Evolutionary conservation across 139 green algal genomes (phyloP), one percentile per base, ranked within the genome.

Genomic region (Trebouxia sp.): DNA sequence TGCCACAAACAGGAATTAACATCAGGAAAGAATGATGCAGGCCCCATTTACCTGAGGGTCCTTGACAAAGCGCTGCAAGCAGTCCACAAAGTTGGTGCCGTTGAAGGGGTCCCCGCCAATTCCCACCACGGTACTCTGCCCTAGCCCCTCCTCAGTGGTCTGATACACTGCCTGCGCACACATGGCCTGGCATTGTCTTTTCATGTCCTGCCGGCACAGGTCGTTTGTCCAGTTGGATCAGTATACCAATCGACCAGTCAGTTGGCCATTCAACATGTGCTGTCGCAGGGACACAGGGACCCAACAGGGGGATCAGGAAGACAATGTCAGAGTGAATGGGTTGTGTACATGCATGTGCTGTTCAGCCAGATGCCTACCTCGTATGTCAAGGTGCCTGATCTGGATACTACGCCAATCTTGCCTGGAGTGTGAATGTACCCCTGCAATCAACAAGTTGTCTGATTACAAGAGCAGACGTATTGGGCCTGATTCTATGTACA

Each of bases 51-150:
- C 91, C 89, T 99, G 88, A 0, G 93, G 94, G 84, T 99, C 97
- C 14, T 95, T 92, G 1, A 99, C 94, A 83, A 99, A 99, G 32
- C 79, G 74, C 85, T 98, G 90, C 51, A 99, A 81, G 88, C 95
- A 98, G 89, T 99, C 97, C 6, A 99, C 92, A 88, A 99, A 99
- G 90, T 99, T 98, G 56, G 97, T 99, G 78, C 95, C 95, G 78
- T 98, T 97, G 91, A 97, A 98, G 66, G 94, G 93, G 86, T 98
- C 94, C 12, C 94, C 94, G 41, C 92, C 93, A 78, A 98, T 97
- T 82, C 93, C 94, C 58, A 91, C 97, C 74, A 97, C 96, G 17
- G 97, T 99, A 47, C 91, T 97, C 85, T 99, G 97, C 26, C 97
- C 97, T 76, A 99, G 86, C 72, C 97, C 91, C 84, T 96, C 83